phyloP scores from a whole-genome alignment of 2,329 filamentous ascomycete genomes.

The Ploettnerulaceae sp. region DNA sequence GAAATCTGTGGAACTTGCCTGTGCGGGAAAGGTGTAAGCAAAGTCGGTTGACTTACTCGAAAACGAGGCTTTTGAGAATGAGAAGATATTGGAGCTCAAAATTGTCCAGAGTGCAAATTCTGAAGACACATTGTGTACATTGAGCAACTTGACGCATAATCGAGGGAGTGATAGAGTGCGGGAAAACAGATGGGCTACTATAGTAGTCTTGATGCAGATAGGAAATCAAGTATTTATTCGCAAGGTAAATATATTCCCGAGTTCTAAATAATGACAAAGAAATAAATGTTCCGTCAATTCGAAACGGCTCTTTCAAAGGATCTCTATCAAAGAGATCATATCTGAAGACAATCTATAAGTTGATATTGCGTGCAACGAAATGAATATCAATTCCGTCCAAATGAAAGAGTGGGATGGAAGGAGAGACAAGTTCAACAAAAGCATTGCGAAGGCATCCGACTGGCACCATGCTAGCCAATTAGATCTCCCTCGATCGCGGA shows the following conservation, averaged over 20 bases:
- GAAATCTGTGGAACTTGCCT: slow-evolving; percentile 45
- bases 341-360: too few relatives aligned
- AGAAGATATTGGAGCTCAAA: slow-evolving; percentile 22
- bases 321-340: slow-evolving; percentile 10
- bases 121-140: not conserved
- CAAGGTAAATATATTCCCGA: too few relatives aligned
- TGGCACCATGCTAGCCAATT: not conserved
- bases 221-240: too few relatives aligned
- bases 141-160: too few relatives aligned
- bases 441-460: not conserved
- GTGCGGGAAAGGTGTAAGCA: slow-evolving; percentile 49
- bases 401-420: not conserved
- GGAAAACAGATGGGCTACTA: too few relatives aligned
- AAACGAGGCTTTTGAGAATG: slow-evolving; percentile 31
- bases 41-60: slow-evolving; percentile 52
- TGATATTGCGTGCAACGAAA: too few relatives aligned
- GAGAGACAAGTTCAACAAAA: slow-evolving; percentile 1
- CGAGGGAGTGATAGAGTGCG: too few relatives aligned
- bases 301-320: not conserved
- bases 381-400: not conserved
- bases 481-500: slow-evolving; percentile 1
- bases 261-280: slow-evolving; percentile 1
- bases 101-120: slow-evolving; percentile 20
- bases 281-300: not conserved
- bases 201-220: too few relatives aligned